phyloP scores from a whole-genome alignment of 176 grass and related monocot species.

The Ampelocalamus luodianensis region DNA sequence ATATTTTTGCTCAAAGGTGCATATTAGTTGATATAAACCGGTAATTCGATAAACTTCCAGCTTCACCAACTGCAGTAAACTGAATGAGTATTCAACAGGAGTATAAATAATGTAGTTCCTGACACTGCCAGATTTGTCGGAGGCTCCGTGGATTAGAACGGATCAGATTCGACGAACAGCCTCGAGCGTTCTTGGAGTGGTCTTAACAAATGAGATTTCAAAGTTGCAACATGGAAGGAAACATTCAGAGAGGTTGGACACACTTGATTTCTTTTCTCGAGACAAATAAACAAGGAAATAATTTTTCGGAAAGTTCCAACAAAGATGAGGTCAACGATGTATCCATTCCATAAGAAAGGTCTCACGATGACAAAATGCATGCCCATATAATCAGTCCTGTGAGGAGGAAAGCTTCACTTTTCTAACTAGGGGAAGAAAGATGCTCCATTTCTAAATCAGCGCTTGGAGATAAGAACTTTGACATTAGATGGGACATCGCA shows the following conservation, averaged over 20 bases:
- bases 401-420: constrained; percentile 46
- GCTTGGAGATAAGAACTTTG: constrained; percentile 39
- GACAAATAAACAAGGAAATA: constrained; percentile 24
- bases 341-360: constrained; percentile 46
- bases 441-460: constrained; percentile 42
- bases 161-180: constrained; percentile 36
- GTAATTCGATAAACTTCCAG: background rate
- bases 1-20: background rate
- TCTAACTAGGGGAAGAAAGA: constrained; percentile 28
- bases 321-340: constrained; percentile 56
- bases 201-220: constrained; percentile 14
- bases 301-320: constrained; percentile 53
- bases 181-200: background rate
- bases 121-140: constrained; percentile 17
- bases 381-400: constrained; percentile 31
- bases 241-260: constrained; percentile 35
- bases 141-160: constrained; percentile 29
- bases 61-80: constrained; percentile 35
- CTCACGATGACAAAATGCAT: constrained; percentile 39
- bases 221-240: constrained; percentile 37
- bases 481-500: constrained; percentile 24
- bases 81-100: background rate
- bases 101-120: constrained; percentile 1
- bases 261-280: constrained; percentile 15
- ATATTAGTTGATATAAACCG: background rate